These are phyloP conservation scores for Spinellus fusiger DNA, from an alignment of 192 early-diverging fungal species.

Conservation along the genomic window DNA sequence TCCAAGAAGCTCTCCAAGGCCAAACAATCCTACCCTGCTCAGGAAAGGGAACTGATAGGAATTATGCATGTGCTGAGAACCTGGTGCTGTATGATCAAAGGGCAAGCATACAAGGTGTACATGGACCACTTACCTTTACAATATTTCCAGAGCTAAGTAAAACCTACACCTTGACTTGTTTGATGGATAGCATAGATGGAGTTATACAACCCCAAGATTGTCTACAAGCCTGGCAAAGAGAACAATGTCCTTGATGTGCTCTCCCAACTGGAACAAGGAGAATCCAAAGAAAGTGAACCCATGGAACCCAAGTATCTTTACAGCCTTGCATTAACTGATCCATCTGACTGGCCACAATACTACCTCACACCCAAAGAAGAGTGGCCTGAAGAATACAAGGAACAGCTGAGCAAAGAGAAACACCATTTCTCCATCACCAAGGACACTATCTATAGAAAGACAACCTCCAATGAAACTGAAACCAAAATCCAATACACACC, in stretches of 20 bases:
- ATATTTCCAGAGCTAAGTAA: background rate
- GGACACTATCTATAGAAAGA: too few relatives aligned
- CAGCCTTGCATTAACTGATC: background rate
- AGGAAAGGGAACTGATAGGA: constrained; percentile 14
- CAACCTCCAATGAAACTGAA: too few relatives aligned
- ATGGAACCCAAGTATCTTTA: background rate
- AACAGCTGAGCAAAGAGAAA: too few relatives aligned
- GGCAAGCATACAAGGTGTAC: background rate
- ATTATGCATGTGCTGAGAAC: constrained; percentile 6
- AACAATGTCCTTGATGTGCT: constrained; percentile 8
- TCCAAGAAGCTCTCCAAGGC: constrained; percentile 24
- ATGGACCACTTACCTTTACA: constrained; percentile 5
- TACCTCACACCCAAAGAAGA: too few relatives aligned
- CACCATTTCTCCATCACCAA: too few relatives aligned
- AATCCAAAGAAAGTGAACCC: background rate
- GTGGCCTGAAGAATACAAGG: background rate
- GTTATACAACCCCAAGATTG: background rate
- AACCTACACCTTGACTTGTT: background rate
- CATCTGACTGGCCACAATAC: background rate
- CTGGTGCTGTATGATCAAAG: constrained; percentile 6
- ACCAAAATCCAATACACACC: too few relatives aligned
- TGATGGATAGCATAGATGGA: background rate
- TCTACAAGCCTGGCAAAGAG: constrained; percentile 7
- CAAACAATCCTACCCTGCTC: constrained; percentile 23
- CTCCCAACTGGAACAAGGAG: background rate